Conservation (phyloP, 164 flowering plant species). For the Sextonia rubra region DNA sequence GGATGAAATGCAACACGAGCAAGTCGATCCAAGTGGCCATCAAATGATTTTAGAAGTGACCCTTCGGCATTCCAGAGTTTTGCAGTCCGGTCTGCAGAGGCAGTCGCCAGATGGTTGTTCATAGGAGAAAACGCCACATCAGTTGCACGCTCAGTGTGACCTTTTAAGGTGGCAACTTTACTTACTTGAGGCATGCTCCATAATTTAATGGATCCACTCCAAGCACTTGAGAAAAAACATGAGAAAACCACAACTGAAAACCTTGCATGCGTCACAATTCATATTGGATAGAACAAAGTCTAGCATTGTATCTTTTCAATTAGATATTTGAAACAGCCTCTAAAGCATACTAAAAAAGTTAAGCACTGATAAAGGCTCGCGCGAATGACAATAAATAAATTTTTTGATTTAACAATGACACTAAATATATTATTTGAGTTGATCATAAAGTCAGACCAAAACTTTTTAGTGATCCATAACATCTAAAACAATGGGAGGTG, state of each 20-base stretch:
- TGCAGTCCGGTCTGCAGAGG: slow-evolving; percentile 96
- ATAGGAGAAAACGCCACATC: slow-evolving; percentile 92
- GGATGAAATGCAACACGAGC: slow-evolving; percentile 95
- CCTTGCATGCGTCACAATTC: neutral
- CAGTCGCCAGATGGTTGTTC: slow-evolving; percentile 64
- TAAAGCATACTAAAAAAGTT: neutral
- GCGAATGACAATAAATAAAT: too few relatives aligned
- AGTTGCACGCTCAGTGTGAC: slow-evolving; percentile 88
- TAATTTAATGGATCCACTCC: slow-evolving; percentile 67
- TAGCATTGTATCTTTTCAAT: too few relatives aligned
- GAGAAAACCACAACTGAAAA: slow-evolving; percentile 1
- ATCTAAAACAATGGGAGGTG: too few relatives aligned
- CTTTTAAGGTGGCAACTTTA: slow-evolving; percentile 61
- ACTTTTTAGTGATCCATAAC: too few relatives aligned
- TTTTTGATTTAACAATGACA: too few relatives aligned
- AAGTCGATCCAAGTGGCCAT: slow-evolving; percentile 91
- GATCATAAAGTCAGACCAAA: too few relatives aligned
- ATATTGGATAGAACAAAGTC: too few relatives aligned
- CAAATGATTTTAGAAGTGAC: slow-evolving; percentile 52
- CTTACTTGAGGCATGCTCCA: slow-evolving; percentile 89
- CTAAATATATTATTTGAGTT: too few relatives aligned
- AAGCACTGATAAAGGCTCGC: neutral
- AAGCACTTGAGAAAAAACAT: slow-evolving; percentile 40
- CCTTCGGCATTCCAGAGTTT: slow-evolving; percentile 86
- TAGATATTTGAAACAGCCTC: neutral